phyloP scores from a whole-genome alignment of 768 basidiomycete species.

The Gyrodon lividus region DNA sequence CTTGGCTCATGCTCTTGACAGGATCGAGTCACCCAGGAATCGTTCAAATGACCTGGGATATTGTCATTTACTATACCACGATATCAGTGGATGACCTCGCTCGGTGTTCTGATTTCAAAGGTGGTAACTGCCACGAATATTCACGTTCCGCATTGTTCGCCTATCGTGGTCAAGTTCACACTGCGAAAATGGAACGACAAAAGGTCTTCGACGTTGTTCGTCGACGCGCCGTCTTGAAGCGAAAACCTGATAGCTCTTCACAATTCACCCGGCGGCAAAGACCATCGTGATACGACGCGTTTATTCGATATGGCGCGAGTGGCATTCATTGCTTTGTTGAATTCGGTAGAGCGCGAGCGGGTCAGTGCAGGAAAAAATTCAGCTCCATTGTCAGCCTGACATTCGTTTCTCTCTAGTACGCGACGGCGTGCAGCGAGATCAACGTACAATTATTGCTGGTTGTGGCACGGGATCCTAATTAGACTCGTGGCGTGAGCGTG shows the following conservation, averaged over 20 bases:
- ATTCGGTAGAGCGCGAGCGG: not conserved
- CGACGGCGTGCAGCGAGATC: not conserved
- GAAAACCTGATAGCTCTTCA: not conserved
- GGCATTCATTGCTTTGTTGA: conserved; percentile 2
- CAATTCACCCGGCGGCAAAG: not conserved
- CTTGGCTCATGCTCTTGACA: not conserved
- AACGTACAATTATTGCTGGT: not conserved
- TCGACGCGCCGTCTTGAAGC: not conserved
- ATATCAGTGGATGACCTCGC: no score
- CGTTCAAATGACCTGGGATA: no score
- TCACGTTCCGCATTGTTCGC: conserved; percentile 27
- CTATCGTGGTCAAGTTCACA: not conserved
- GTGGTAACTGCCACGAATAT: not conserved
- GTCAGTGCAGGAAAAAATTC: not conserved
- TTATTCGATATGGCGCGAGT: not conserved
- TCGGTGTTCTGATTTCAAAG: not conserved
- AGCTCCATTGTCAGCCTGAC: not conserved
- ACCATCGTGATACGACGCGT: not conserved
- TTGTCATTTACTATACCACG: no score
- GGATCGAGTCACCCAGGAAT: not conserved
- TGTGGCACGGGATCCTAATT: no score
- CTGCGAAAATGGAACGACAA: not conserved
- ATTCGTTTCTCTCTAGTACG: not conserved
- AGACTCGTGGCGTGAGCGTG: conserved; percentile 3
- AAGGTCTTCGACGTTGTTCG: not conserved